Evolutionary conservation across 257 asterid genomes (phyloP).

Genomic region (Solanum phureja): DNA sequence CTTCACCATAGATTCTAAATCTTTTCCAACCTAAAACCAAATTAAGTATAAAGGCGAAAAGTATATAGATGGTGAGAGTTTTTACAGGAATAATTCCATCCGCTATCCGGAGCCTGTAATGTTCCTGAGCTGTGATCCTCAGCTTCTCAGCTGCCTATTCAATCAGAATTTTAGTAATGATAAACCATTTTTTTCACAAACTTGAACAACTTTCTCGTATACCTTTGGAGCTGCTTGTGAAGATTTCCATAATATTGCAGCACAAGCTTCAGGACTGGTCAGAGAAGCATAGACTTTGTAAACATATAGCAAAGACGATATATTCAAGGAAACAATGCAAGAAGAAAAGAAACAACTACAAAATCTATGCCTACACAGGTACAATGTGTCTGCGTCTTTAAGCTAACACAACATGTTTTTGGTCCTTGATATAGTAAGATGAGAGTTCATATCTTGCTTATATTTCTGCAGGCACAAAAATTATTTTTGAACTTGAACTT

Average conservation of each 20-base stretch:
- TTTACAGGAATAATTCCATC: slow-evolving; percentile 83
- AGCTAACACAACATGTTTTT: background rate
- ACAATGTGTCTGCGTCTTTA: background rate
- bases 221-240: slow-evolving; percentile 89
- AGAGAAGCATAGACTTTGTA: background rate
- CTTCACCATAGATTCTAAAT: background rate
- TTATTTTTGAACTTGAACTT: background rate
- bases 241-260: slow-evolving; percentile 85
- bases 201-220: background rate
- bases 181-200: slow-evolving; percentile 11
- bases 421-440: background rate
- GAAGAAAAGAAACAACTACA: background rate
- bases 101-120: slow-evolving; percentile 45
- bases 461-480: background rate
- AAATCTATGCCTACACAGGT: background rate
- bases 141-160: slow-evolving; percentile 90
- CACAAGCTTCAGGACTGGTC: slow-evolving; percentile 94
- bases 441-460: background rate
- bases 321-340: background rate
- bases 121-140: slow-evolving; percentile 73
- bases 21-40: background rate
- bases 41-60: background rate
- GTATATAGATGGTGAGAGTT: background rate
- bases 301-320: background rate
- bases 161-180: slow-evolving; percentile 12